Evolutionary conservation across 805 yeast species (phyloP).

Genomic region (Ogataea wickerhamii): DNA sequence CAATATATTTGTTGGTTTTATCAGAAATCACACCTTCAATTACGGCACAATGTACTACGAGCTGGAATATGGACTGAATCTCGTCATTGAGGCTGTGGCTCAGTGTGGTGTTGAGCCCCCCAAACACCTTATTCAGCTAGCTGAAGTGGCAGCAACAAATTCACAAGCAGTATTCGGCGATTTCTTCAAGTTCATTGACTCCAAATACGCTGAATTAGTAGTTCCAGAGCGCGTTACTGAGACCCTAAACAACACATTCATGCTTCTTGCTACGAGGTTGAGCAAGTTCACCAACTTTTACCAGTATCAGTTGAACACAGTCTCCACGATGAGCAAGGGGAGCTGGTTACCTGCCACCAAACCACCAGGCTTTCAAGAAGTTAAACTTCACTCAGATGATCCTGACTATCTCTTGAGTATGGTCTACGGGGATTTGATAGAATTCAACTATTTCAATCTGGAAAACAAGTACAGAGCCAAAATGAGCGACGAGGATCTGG

Average conservation of each 20-base stretch:
- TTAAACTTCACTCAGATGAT: conserved; percentile 41
- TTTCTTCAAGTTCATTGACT: conserved; percentile 53
- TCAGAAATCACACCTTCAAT: conserved; percentile 40
- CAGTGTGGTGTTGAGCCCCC: conserved; percentile 18
- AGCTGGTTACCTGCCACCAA: conserved; percentile 68
- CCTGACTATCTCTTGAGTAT: conserved; percentile 55
- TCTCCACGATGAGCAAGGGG: conserved; percentile 53
- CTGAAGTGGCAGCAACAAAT: conserved; percentile 3
- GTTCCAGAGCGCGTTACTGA: conserved; percentile 54
- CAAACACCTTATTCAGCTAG: conserved; percentile 8
- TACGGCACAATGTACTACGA: conserved; percentile 58
- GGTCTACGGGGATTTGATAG: conserved; percentile 74
- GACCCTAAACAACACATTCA: conserved; percentile 41
- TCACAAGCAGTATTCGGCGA: conserved; percentile 48
- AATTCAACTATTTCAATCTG: conserved; percentile 61
- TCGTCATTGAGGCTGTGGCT: conserved; percentile 13
- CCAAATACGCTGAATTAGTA: conserved; percentile 39
- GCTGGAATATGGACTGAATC: conserved; percentile 28
- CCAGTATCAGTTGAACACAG: conserved; percentile 47
- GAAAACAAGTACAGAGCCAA: conserved; percentile 53
- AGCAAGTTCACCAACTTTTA: conserved; percentile 62
- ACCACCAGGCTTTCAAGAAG: conserved; percentile 66
- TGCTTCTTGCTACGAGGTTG: conserved; percentile 61
- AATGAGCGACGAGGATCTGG: conserved; percentile 50
- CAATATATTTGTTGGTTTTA: conserved; percentile 35